Percentiles rank a stretch among this genome's conserved stretches.
phyloP scores from a whole-genome alignment of 371 early-diverging fungal genomes.

The Rhizopus delemar region DNA sequence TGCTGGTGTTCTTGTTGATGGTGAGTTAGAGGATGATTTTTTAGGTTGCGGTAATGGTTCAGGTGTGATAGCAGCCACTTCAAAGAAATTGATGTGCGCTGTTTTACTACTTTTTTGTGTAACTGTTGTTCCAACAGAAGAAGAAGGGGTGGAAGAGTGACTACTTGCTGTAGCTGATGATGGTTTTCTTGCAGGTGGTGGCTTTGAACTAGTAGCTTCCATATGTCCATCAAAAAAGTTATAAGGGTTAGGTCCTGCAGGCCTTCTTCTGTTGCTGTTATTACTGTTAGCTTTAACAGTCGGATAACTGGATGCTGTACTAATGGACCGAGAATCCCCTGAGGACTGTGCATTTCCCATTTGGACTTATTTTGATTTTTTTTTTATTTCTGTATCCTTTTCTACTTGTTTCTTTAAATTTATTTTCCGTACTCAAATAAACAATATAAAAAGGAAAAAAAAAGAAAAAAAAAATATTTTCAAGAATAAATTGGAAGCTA shows the following conservation, averaged over 20 bases:
- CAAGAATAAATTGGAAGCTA: background rate
- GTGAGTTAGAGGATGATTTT: conserved; percentile 5
- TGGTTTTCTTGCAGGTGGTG: conserved; percentile 7
- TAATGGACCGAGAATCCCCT: background rate
- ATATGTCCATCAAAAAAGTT: conserved; percentile 23
- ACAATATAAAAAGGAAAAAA: background rate
- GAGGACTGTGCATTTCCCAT: conserved; percentile 26
- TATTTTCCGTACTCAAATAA: background rate
- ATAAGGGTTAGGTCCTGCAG: conserved; percentile 11
- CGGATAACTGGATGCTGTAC: background rate
- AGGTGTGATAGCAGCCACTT: conserved; percentile 18
- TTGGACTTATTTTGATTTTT: background rate
- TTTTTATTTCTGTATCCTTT: background rate
- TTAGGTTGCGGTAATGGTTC: conserved; percentile 13
- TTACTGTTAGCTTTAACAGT: background rate
- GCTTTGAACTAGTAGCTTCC: background rate
- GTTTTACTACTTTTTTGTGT: background rate
- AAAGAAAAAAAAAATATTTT: background rate
- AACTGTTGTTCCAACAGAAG: background rate
- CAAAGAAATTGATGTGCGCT: conserved; percentile 19
- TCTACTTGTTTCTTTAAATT: background rate
- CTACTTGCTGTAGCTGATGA: background rate
- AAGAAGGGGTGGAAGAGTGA: background rate
- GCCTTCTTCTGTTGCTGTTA: background rate
- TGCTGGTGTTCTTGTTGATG: conserved; percentile 2